Conservation (phyloP, 2,329 filamentous ascomycete species). For the Plectosphaerella cucumerina region DNA sequence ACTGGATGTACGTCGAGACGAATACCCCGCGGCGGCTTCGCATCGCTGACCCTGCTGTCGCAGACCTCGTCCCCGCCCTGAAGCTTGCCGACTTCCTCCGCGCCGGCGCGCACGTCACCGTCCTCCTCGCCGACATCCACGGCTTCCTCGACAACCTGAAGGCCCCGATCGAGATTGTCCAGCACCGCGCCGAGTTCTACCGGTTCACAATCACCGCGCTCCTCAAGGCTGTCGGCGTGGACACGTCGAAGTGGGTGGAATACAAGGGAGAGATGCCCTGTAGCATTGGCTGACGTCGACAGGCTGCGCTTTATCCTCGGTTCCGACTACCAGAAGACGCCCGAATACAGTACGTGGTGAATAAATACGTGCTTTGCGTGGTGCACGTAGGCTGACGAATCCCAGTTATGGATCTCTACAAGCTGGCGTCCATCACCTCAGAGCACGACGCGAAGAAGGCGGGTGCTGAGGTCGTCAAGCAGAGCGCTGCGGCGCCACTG, state of each 20-base stretch:
- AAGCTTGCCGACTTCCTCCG: constrained; percentile 86
- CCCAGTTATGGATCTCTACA: constrained; percentile 77
- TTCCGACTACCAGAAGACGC: constrained; percentile 71
- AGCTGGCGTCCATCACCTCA: constrained; percentile 64
- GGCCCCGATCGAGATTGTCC: constrained; percentile 83
- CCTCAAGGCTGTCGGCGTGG: constrained; percentile 73
- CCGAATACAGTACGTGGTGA: constrained; percentile 50
- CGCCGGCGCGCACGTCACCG: constrained; percentile 77
- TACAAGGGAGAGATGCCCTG: neutral
- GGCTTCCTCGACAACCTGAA: constrained; percentile 78
- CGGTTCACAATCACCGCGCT: constrained; percentile 68
- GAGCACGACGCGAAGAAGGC: constrained; percentile 86
- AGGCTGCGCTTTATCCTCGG: constrained; percentile 76
- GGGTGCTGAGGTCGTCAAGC: constrained; percentile 92
- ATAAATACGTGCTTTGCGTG: neutral
- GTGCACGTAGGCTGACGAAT: neutral
- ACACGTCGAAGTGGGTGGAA: constrained; percentile 54
- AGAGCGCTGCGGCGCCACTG: constrained; percentile 71
- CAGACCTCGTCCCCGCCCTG: constrained; percentile 74
- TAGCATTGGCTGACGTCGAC: neutral
- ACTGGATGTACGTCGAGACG: constrained; percentile 51
- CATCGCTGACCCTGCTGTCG: neutral
- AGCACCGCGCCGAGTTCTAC: constrained; percentile 82
- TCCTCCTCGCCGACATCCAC: constrained; percentile 72
- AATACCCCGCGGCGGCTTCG: neutral